Evolutionary conservation across 495 filamentous ascomycete genomes (phyloP), one percentile per base, ranked within the genome.

Genomic region (Cercophora newfieldiana): DNA sequence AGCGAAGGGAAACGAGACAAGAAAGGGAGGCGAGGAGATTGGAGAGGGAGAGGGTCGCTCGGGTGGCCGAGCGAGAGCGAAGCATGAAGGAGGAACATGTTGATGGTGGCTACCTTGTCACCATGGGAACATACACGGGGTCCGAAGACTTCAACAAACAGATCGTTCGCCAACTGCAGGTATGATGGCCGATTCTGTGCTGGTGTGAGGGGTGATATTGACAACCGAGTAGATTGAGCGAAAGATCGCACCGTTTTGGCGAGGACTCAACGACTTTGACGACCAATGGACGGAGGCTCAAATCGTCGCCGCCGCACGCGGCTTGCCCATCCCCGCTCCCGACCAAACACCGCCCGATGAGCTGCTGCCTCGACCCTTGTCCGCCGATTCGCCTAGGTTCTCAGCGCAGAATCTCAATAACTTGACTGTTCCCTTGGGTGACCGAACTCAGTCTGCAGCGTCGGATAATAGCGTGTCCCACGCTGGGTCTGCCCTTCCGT

Each of bases 91-190:
- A 97, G 69, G 95, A 98, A 70, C 86, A 92, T 76, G 90, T 97
- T 29, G 95, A 98, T 80, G 95, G 95, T 30, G 95, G 95, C 29
- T 98, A 90, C 79, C 79, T 98, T 29, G 95, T 98, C 47, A 99
- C 95, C 0, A 88, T 97, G 76, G 95, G 95, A 25, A 90, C 93
- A 47, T 99, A 99, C 73, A 93, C 90, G 7, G 91, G 94, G 3
- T 81, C 87, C 19, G 95, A 99, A 76, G 95, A 99, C 75, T 99
- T 93, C 73, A 97, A 88, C 79, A 97, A 98, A 74, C 81, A 82
- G 48, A 83, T 94, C 30, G 95, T 98, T 49, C 87, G 96, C 70
- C 94, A 97, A 74, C 81, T 99, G 66, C 95, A 96, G 89, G 93
- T 96, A 82, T 69, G 83, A 26, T 10, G 21, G 6, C 44, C 10